Percentiles rank a stretch among this genome's conserved stretches.
Conservation (phyloP, 2,329 filamentous ascomycete genomes). For the Cladosporium sp. region DNA sequence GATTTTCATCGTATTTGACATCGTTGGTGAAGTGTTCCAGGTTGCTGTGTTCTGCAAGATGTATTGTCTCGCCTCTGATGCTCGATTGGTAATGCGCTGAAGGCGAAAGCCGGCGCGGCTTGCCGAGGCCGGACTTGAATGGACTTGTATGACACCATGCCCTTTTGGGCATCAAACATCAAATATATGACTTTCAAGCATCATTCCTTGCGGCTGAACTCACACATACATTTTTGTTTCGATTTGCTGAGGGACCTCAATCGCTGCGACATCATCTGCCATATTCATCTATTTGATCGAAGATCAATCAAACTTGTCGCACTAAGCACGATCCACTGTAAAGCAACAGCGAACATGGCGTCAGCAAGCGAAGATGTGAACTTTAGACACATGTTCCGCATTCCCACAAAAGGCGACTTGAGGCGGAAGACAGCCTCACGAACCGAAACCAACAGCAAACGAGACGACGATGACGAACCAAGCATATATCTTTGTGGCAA, state of each 20-base stretch:
- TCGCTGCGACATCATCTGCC: too few relatives aligned
- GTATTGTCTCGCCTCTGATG: background rate
- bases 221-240: too few relatives aligned
- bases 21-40: background rate
- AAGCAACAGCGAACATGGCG: background rate
- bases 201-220: too few relatives aligned
- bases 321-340: background rate
- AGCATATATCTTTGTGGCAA: slow-evolving; percentile 85
- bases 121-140: background rate
- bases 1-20: background rate
- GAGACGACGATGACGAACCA: slow-evolving; percentile 30
- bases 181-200: background rate
- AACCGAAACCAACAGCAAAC: background rate
- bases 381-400: slow-evolving; percentile 11
- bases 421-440: slow-evolving; percentile 1
- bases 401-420: slow-evolving; percentile 12
- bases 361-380: background rate
- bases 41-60: background rate
- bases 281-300: too few relatives aligned
- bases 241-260: too few relatives aligned
- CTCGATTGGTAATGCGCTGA: slow-evolving; percentile 13
- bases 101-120: background rate
- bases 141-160: background rate
- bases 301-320: too few relatives aligned
- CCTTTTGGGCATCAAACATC: background rate